Base-by-base conservation (phyloP, 306 rosid genomes). In the Quercus variabilis region DNA sequence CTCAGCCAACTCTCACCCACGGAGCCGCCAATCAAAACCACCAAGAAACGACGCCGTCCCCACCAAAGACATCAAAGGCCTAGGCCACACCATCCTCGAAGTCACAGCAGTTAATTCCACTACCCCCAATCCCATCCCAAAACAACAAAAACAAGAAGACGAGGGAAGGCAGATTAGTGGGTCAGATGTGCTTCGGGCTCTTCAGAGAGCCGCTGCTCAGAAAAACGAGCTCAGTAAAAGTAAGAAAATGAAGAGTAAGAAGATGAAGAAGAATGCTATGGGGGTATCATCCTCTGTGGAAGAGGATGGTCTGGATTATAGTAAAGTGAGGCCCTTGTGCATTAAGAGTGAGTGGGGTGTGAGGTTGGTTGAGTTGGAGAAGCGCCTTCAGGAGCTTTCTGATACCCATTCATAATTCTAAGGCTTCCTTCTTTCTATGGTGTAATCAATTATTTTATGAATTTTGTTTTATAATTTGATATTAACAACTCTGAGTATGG, bases 131-230 rank as follows among this genome's bases (percentile, higher is more conserved):
- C 71, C 51, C 55, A 52, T 72, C 41, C 76, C 80, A 9, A 65
- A 72, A 65, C 52, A 31, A 11, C 43, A 30, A 20, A 72, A 64
- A 11, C 77, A 54, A 35, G 64, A 77, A 19, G 81, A 60, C 1
- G 80, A 78, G 52, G 87, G 69, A 26, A 17, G 59, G 60, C 85
- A 81, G 75, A 87, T 90, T 2, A 90, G 79, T 10, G 98, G 97
- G 68, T 90, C 93, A 6, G 92, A 88, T 68, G 87, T 93, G 81
- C 87, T 93, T 4, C 82, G 87, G 88, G 94, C 97, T 6, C 65
- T 93, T 80, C 92, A 85, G 79, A 91, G 70, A 84, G 97, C 87
- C 23, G 76, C 85, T 63, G 74, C 77, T 26, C 72, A 76, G 81
- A 86, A 83, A 76, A 35, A 46, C 54, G 71, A 57, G 54, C 41